Conservation (phyloP, 495 filamentous ascomycete genomes). For the Lentithecium fluviatile region DNA sequence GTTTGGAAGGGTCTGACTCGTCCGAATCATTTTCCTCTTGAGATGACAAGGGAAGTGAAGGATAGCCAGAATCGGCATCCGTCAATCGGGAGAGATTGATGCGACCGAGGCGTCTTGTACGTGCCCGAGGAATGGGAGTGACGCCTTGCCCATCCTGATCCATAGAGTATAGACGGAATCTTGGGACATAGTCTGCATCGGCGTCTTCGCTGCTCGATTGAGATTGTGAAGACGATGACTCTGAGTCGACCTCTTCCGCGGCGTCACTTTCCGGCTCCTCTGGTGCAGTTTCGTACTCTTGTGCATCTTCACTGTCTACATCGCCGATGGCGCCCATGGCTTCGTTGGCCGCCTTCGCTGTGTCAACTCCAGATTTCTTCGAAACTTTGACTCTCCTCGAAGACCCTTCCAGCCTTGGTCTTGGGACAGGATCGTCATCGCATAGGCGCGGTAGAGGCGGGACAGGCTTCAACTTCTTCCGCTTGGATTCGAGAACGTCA, state of each 20-base stretch:
- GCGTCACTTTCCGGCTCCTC: slow-evolving; percentile 14
- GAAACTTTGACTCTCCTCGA: background rate
- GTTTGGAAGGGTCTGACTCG: slow-evolving; percentile 1
- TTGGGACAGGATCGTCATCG: slow-evolving; percentile 10
- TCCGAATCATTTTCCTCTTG: slow-evolving; percentile 9
- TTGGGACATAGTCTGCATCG: slow-evolving; percentile 16
- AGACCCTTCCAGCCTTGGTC: background rate
- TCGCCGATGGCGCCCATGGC: too few species aligned
- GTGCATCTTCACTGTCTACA: slow-evolving; percentile 26
- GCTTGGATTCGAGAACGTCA: slow-evolving; percentile 41
- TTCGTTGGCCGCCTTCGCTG: slow-evolving; percentile 5
- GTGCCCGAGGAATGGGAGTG: background rate
- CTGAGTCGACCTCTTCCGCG: background rate
- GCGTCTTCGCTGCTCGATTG: background rate
- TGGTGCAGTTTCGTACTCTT: slow-evolving; percentile 28
- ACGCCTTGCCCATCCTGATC: background rate
- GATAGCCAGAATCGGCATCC: slow-evolving; percentile 3
- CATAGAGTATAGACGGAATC: background rate
- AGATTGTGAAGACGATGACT: slow-evolving; percentile 10
- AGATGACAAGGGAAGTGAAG: background rate
- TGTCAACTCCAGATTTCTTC: background rate
- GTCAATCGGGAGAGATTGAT: slow-evolving; percentile 1
- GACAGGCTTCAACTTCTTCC: slow-evolving; percentile 38
- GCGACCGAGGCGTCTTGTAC: slow-evolving; percentile 13
- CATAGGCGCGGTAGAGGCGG: slow-evolving; percentile 35